Base-by-base conservation (phyloP, 805 yeast species). In the Wickerhamomyces sydowiorum region DNA sequence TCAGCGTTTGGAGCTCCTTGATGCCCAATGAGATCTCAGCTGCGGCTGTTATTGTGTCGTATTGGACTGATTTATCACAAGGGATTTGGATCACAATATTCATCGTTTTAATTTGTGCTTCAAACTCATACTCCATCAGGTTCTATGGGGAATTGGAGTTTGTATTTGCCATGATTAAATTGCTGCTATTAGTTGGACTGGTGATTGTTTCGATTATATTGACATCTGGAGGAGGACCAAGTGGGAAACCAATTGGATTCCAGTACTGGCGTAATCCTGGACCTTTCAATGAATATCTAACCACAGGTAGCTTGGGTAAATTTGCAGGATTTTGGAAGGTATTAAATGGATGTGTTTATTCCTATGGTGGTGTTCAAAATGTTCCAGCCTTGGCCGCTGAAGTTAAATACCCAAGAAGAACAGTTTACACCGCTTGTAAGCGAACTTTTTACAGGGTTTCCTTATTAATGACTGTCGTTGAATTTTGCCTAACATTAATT, bases 91-190 rank as follows among this genome's bases (percentile, higher is more conserved):
- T 70, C 21, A 59, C 72, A 2, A 56, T 66, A 7, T 61, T 69
- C 42, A 61, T 62, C 4, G 50, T 66, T 3, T 49, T 62, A 10
- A 58, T 66, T 23, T 51, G 66, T 19, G 49, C 55, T 2, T 56
- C 64, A 23, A 70, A 69, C 41, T 48, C 59, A 7, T 59, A 61
- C 38, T 66, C 64, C 39, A 64, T 62, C 13, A 50, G 53, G 33
- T 58, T 69, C 30, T 73, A 71, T 41, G 79, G 78, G 29, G 76
- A 73, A 27, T 62, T 73, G 0, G 76, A 72, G 48, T 70, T 71
- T 44, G 33, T 60, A 21, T 65, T 70, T 38, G 69, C 74, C 10
- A 34, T 65, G 20, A 53, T 66, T 36, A 72, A 72, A 39, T 56
- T 72, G 6, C 32, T 65, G 21, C 65, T 76, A 18, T 64, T 75